A percentile compares a stretch with the other conserved stretches of the same genome.
Evolutionary conservation across 441 rosid species (phyloP).

Genomic region (Dalechampia spathulata): DNA sequence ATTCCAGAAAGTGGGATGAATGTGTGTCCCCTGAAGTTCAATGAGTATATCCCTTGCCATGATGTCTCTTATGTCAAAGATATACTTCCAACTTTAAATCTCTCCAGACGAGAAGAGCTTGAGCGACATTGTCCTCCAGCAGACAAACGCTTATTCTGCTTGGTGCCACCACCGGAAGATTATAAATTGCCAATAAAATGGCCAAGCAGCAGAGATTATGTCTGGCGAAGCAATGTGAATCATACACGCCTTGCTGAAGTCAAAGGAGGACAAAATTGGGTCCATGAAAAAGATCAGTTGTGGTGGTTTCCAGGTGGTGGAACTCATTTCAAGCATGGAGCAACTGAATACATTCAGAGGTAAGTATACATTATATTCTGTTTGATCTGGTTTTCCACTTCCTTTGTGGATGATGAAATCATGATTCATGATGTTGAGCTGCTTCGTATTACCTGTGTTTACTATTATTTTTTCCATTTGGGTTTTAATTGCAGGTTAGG

Average conservation of each 20-base stretch:
- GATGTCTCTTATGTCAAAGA: constrained; percentile 41
- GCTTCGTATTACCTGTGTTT: neutral
- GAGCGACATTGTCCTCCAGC: constrained; percentile 88
- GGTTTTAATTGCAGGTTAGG: constrained; percentile 56
- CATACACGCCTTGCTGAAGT: constrained; percentile 83
- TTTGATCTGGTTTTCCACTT: constrained; percentile 6
- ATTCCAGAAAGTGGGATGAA: constrained; percentile 50
- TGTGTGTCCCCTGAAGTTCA: constrained; percentile 61
- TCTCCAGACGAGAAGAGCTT: constrained; percentile 69
- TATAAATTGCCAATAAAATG: constrained; percentile 81
- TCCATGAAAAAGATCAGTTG: constrained; percentile 58
- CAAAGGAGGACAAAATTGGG: constrained; percentile 97
- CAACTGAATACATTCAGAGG: constrained; percentile 89
- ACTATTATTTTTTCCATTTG: neutral
- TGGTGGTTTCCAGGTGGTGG: constrained; percentile 99
- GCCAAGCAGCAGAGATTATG: constrained; percentile 86
- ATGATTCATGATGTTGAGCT: neutral
- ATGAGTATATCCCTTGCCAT: constrained; percentile 67
- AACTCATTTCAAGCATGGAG: constrained; percentile 95
- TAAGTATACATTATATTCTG: constrained; percentile 14
- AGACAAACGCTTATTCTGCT: constrained; percentile 70
- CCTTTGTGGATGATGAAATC: neutral
- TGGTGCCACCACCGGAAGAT: constrained; percentile 86
- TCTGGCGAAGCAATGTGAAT: constrained; percentile 94
- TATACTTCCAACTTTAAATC: constrained; percentile 49